Evolutionary conservation across 2,329 filamentous ascomycete genomes (phyloP).

Genomic region (Monilinia polystroma): DNA sequence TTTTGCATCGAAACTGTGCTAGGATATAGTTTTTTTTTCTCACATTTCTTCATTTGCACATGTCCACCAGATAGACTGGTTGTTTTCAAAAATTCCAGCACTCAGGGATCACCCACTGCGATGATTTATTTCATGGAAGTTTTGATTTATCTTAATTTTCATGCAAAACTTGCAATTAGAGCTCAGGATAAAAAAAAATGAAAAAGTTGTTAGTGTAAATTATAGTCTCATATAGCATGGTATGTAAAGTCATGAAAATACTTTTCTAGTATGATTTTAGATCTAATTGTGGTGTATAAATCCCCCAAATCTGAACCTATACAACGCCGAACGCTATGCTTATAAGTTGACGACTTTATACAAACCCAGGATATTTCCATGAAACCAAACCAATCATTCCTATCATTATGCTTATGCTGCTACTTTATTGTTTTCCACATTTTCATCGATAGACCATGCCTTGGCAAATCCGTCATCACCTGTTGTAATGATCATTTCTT

Average conservation of each 20-base stretch:
- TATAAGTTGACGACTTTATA: constrained; percentile 4
- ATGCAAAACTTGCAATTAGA: neutral
- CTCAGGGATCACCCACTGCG: neutral
- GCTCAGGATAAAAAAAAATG: no score
- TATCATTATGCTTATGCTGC: constrained; percentile 6
- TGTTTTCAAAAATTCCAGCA: neutral
- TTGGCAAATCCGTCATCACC: constrained; percentile 89
- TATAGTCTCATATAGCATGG: neutral
- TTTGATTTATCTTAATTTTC: neutral
- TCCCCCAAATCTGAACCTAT: constrained; percentile 5
- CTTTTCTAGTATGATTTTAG: neutral
- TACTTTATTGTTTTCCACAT: neutral
- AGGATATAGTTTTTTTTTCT: neutral
- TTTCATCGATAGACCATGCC: constrained; percentile 65
- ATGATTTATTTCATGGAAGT: neutral
- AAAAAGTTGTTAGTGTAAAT: neutral
- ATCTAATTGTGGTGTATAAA: constrained; percentile 2
- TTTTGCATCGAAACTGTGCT: neutral
- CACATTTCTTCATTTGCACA: neutral
- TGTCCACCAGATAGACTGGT: neutral
- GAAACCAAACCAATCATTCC: neutral
- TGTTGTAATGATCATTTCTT: constrained; percentile 87
- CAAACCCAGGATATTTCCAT: neutral
- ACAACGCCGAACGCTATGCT: constrained; percentile 23
- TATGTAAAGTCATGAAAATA: neutral